phyloP scores from a whole-genome alignment of 2,329 filamentous ascomycete genomes.

The Paracoccidioides brasiliensis region DNA sequence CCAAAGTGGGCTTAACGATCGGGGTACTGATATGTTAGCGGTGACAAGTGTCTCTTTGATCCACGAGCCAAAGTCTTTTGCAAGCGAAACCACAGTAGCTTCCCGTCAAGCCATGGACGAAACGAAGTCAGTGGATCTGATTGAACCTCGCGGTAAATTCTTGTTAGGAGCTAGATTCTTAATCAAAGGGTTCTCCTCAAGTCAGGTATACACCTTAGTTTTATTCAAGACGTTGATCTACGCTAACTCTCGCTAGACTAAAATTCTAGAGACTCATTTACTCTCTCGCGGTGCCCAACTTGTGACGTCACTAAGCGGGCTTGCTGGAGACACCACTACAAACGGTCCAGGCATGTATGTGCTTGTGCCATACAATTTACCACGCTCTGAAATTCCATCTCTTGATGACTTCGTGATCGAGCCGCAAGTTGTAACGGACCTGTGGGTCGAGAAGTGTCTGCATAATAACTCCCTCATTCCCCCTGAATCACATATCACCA shows the following conservation, averaged over 20 bases:
- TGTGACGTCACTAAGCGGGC: constrained; percentile 21
- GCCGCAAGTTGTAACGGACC: constrained; percentile 59
- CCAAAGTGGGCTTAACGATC: constrained; percentile 10
- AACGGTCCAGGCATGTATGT: constrained; percentile 22
- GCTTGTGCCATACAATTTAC: constrained; percentile 28
- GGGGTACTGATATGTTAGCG: constrained; percentile 7
- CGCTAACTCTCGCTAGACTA: constrained; percentile 15
- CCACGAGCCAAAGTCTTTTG: constrained; percentile 26
- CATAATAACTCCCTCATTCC: constrained; percentile 59
- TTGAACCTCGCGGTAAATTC: constrained; percentile 36
- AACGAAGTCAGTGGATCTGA: constrained; percentile 7
- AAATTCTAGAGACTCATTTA: constrained; percentile 29
- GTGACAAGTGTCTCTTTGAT: constrained; percentile 15
- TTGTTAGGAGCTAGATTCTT: constrained; percentile 43
- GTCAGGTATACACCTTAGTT: constrained; percentile 34
- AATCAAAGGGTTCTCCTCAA: constrained; percentile 45
- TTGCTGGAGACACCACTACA: constrained; percentile 19
- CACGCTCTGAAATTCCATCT: constrained; percentile 22
- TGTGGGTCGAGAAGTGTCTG: constrained; percentile 84
- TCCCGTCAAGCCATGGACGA: constrained; percentile 12
- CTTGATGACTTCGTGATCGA: constrained; percentile 30
- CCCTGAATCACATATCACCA: constrained; percentile 58
- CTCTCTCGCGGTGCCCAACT: constrained; percentile 29
- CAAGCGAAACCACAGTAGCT: constrained; percentile 24
- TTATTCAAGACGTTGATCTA: neutral